Conservation (phyloP, 2,329 filamentous ascomycete genomes). For the Monosporascus ibericus region DNA sequence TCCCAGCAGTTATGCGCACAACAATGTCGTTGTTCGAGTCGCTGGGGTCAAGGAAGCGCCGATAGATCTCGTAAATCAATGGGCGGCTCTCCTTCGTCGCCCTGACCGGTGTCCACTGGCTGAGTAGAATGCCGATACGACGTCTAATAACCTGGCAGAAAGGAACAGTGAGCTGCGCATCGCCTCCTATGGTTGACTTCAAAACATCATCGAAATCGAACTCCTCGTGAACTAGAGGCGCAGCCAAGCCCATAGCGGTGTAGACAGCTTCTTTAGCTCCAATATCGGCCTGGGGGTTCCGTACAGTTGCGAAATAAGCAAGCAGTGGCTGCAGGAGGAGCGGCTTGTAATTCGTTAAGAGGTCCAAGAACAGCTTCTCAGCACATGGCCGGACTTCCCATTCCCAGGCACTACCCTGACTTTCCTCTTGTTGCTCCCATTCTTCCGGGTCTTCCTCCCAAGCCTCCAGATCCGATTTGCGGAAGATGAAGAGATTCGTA, state of each 20-base stretch:
- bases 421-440: constrained; percentile 89
- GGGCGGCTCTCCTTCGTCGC: constrained; percentile 61
- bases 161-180: constrained; percentile 60
- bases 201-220: constrained; percentile 84
- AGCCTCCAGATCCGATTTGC: constrained; percentile 74
- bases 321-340: constrained; percentile 74
- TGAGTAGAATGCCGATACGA: constrained; percentile 80
- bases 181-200: constrained; percentile 65
- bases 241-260: constrained; percentile 82
- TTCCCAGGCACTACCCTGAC: constrained; percentile 78
- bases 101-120: constrained; percentile 82
- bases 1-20: constrained; percentile 83
- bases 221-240: constrained; percentile 64
- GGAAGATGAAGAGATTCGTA: constrained; percentile 81
- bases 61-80: constrained; percentile 81
- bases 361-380: constrained; percentile 87
- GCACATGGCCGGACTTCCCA: constrained; percentile 89
- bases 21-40: constrained; percentile 84
- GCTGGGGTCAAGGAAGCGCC: constrained; percentile 71
- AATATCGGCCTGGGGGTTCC: constrained; percentile 60
- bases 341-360: constrained; percentile 82
- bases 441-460: constrained; percentile 96
- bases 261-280: constrained; percentile 92
- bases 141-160: constrained; percentile 78
- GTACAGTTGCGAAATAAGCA: constrained; percentile 73